Percentiles rank a stretch among this genome's conserved stretches.
Conservation (phyloP, 2,329 filamentous ascomycete genomes). For the Triangularia verruculosa region DNA sequence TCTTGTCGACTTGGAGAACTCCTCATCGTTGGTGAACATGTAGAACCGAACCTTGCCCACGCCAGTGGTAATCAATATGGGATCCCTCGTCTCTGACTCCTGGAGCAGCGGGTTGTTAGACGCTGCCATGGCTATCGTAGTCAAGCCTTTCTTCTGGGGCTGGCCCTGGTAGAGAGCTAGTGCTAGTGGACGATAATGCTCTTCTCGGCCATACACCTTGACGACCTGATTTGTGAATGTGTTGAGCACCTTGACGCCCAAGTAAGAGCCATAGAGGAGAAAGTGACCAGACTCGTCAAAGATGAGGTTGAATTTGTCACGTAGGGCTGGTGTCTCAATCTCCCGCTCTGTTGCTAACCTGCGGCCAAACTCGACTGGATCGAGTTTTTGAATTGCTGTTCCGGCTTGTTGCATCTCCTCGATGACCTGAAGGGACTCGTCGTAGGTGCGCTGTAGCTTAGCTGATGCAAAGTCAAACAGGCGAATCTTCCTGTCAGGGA, state of each 20-base stretch:
- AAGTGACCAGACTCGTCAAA: constrained; percentile 98
- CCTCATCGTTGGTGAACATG: constrained; percentile 92
- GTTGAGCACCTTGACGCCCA: constrained; percentile 93
- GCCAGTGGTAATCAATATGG: constrained; percentile 80
- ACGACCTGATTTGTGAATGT: constrained; percentile 91
- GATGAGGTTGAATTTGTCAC: constrained; percentile 75
- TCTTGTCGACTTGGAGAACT: constrained; percentile 76
- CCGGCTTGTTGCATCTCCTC: constrained; percentile 97
- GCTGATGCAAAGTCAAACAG: constrained; percentile 89
- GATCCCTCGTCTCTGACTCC: constrained; percentile 86
- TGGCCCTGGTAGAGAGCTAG: constrained; percentile 90
- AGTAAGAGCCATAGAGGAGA: constrained; percentile 86
- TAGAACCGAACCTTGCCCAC: constrained; percentile 91
- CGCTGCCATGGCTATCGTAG: constrained; percentile 96
- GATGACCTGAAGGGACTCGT: constrained; percentile 85
- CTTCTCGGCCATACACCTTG: constrained; percentile 85
- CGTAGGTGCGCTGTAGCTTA: constrained; percentile 88
- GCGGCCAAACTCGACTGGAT: constrained; percentile 88
- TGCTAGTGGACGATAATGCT: constrained; percentile 79
- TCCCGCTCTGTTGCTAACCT: constrained; percentile 83
- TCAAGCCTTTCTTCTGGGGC: constrained; percentile 87
- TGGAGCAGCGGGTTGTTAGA: constrained; percentile 89
- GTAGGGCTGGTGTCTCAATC: constrained; percentile 66
- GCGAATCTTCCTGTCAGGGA: constrained; percentile 89
- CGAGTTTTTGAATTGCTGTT: constrained; percentile 74